Evolutionary conservation across 169 alveolate genomes (phyloP), one percentile per base, ranked within the genome.

Genomic region (Plasmodium knowlesi): DNA sequence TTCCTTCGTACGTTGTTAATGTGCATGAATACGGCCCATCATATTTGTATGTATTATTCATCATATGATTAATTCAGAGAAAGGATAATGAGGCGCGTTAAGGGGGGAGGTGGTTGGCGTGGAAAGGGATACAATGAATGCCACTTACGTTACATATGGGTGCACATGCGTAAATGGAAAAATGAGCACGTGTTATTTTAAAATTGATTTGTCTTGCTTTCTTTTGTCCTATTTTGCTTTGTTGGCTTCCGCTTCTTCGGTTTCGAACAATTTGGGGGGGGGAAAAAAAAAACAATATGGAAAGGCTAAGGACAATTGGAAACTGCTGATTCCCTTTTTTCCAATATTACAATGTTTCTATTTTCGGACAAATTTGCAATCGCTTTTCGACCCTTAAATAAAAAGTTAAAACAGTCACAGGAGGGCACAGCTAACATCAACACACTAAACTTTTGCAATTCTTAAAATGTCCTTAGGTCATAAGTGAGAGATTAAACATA

Each of bases 41-140:
- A 86, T 86, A 86, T 86, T 86, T 86, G 28, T 74, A 41, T 57
- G 70, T 78, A 74, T 19, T 82, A 82, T 86, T 86, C 93, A 86
- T 86, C 71, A 86, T 86, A 86, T 86, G 81, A 43, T 54, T 86
- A 72, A 22, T 19, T 74, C 79, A 28, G 61, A 22, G 61, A 73
- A 54, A 54, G 37, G 28, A 53, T 83, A 83, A 32, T 32, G 25
- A 9, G 28, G 32, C 22, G 73, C 25, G 34, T 28, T n/a, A 25
- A 25, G 41, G 54, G 71, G 22, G n/a, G n/a, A 5, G n/a, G 74
- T 8, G 6, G 22, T 14, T 80, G 30, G 76, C 41, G 10, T 22
- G 14, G 37, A 19, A 19, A 19, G 5, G n/a, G 76, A 10, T 22
- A 10, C 76, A 67, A 67, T 67, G 25, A 67, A 67, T 67, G 30